Conservation (phyloP, 257 asterid genomes). For the Echites panduratus region DNA sequence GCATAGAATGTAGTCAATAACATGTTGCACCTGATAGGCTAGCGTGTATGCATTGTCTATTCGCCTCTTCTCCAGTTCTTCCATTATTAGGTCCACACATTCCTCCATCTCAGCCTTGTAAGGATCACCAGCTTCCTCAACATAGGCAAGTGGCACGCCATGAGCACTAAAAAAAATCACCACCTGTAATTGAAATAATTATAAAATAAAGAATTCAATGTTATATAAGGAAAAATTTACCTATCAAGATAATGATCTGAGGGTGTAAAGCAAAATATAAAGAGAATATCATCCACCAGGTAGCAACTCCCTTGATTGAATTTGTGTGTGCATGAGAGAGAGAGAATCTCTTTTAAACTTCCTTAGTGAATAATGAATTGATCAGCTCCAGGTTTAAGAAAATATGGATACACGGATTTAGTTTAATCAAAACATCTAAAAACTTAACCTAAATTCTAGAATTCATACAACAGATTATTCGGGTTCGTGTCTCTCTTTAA, state of each 20-base stretch:
- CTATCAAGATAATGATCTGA: too few relatives aligned
- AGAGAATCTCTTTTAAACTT: not conserved
- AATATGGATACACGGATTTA: not conserved
- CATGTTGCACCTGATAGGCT: conserved; percentile 80
- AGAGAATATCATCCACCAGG: too few relatives aligned
- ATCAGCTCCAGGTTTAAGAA: not conserved
- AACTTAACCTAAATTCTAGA: not conserved
- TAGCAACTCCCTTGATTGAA: too few relatives aligned
- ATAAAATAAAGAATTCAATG: not conserved
- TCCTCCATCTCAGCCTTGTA: conserved; percentile 99
- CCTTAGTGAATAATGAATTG: not conserved
- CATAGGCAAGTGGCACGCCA: conserved; percentile 97
- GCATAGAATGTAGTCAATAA: not conserved
- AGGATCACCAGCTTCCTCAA: conserved; percentile 99
- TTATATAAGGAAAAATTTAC: too few relatives aligned
- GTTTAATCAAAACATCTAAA: not conserved
- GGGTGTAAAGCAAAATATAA: too few relatives aligned
- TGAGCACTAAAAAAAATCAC: conserved; percentile 99
- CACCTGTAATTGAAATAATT: conserved; percentile 44
- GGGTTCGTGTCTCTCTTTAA: not conserved
- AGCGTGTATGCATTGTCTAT: conserved; percentile 67
- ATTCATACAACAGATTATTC: not conserved
- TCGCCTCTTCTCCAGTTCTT: conserved; percentile 78
- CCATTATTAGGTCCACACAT: conserved; percentile 97
- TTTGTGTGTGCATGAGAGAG: too few relatives aligned